Conservation (phyloP, 257 asterid genomes). For the Nicotiana attenuata region DNA sequence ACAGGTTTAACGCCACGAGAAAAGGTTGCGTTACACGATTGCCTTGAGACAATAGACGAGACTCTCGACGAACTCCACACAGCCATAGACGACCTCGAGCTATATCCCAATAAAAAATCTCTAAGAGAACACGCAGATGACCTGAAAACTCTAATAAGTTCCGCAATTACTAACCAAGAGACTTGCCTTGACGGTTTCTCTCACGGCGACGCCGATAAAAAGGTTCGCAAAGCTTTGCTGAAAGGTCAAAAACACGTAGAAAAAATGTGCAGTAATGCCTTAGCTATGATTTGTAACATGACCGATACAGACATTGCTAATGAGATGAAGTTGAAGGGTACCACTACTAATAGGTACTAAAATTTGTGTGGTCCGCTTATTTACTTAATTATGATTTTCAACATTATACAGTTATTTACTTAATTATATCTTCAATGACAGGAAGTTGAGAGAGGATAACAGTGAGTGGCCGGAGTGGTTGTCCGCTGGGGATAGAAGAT, state of each 20-base stretch:
- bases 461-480: conserved; percentile 72
- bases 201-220: conserved; percentile 41
- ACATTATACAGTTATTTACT: too few relatives aligned
- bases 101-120: conserved; percentile 53
- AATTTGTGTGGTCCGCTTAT: background rate
- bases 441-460: conserved; percentile 36
- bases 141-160: conserved; percentile 60
- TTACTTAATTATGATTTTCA: background rate
- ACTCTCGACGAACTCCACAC: conserved; percentile 61
- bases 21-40: conserved; percentile 59
- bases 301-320: conserved; percentile 47
- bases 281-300: conserved; percentile 79
- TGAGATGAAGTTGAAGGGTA: conserved; percentile 23
- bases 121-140: conserved; percentile 59
- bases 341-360: background rate
- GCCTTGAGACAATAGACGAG: conserved; percentile 53
- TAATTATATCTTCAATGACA: conserved; percentile 3
- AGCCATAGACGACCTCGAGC: conserved; percentile 38
- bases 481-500: conserved; percentile 64
- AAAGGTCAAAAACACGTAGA: conserved; percentile 53
- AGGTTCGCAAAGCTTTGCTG: conserved; percentile 33
- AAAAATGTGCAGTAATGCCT: conserved; percentile 69
- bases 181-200: conserved; percentile 89
- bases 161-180: conserved; percentile 77
- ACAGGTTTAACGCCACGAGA: conserved; percentile 28